A percentile compares a stretch with the other conserved stretches of the same genome.
These are phyloP conservation scores for Alternaria sp. DNA, from an alignment of 2,329 filamentous ascomycete genomes.

Conservation along the genomic window DNA sequence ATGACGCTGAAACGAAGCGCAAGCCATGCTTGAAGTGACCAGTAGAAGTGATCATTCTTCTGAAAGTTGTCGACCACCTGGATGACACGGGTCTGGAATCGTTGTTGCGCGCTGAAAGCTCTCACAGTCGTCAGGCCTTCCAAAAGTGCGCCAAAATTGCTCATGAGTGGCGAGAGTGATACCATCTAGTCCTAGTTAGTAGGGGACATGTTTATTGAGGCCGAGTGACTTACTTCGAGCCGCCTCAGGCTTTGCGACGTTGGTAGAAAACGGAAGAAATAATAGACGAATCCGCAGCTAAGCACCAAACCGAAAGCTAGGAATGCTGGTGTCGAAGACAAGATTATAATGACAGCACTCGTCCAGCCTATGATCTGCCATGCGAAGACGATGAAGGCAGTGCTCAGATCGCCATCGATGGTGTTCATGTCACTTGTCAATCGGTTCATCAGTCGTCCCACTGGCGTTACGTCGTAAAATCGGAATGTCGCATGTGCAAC, in stretches of 20 bases:
- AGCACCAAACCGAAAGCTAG: conserved; percentile 73
- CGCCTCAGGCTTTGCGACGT: conserved; percentile 82
- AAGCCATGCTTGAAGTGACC: conserved; percentile 84
- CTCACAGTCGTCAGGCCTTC: conserved; percentile 87
- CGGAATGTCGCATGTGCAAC: conserved; percentile 84
- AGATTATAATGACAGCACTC: conserved; percentile 77
- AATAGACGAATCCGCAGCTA: conserved; percentile 70
- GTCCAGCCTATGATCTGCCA: conserved; percentile 74
- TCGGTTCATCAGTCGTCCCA: conserved; percentile 89
- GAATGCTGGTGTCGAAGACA: conserved; percentile 77
- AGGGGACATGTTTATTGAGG: background rate
- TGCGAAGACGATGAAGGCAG: conserved; percentile 73
- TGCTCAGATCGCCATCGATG: conserved; percentile 83
- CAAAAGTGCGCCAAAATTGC: conserved; percentile 87
- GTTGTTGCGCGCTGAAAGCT: conserved; percentile 77
- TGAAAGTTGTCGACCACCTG: conserved; percentile 86
- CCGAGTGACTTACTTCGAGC: conserved; percentile 61
- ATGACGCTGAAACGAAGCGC: conserved; percentile 77
- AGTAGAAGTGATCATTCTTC: conserved; percentile 96
- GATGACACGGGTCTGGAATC: conserved; percentile 82
- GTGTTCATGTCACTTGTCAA: conserved; percentile 90
- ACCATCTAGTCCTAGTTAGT: conserved; percentile 64
- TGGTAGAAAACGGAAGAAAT: conserved; percentile 79
- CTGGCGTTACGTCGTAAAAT: conserved; percentile 89
- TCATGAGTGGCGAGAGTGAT: conserved; percentile 85